Base-by-base conservation (phyloP, 2,329 filamentous ascomycete species). In the Bipolaris oryzae region DNA sequence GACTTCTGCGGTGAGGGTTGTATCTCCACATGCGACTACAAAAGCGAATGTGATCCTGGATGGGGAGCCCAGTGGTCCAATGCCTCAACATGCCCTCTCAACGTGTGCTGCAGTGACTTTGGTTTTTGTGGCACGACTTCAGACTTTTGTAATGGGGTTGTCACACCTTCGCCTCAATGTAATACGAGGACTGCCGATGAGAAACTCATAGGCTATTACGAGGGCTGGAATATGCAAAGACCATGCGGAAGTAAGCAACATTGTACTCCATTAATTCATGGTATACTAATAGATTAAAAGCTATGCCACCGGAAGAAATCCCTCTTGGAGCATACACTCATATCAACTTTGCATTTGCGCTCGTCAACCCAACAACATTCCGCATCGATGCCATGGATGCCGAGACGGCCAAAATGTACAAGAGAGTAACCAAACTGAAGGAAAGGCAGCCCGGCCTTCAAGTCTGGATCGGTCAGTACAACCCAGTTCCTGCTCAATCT, bases 381-480 rank as follows among this genome's bases (percentile, higher is more conserved):
- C 13, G 53, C 18, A 49, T 64, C 5, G 34, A 39, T 3, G 20
- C 38, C 1, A 48, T 37, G 38, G 33, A 41, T 42, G 11, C 38
- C 1, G 50, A 3, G 2, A 38, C 44, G 38, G 41, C 5, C 0
- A 23, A 11, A 5, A 34, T 47, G 0, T 57, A 51, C 9, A 33
- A 35, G 10, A 45, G 50, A n/a, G 33, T 61, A 3, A 43, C 50
- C 2, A 13, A 2, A 3, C 31, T 80, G 1, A 80, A 81, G 55
- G 46, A 62, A 0, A 58, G 41, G 1, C 60, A 71, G 1, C 49
- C 64, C 3, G 58, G 47, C 33, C 60, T 79, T 11, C 45, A 76
- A 46, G 66, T 72, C 0, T 77, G 62, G 53, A 74, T 81, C 33
- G 25, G 25, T 28, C 4, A 28, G 25, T 11, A 28, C 7, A 28